Evolutionary conservation across 2,329 filamentous ascomycete genomes (phyloP).

Genomic region (Dothistroma pini): DNA sequence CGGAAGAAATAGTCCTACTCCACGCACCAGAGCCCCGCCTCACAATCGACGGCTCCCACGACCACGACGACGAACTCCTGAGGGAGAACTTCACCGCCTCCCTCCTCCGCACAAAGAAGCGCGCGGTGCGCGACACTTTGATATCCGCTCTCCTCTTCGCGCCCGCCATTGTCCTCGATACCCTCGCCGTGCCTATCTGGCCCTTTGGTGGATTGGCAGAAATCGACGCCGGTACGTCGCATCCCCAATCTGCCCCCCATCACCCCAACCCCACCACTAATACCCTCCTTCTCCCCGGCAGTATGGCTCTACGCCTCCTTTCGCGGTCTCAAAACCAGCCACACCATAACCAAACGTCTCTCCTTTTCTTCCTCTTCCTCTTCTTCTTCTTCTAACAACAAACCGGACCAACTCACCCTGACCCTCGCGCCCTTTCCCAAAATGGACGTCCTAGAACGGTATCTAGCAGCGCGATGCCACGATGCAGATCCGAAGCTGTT

Average conservation of each 20-base stretch:
- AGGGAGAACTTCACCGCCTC: constrained; percentile 42
- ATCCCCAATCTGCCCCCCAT: background rate
- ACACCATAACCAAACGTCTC: constrained; percentile 40
- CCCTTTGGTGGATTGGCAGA: constrained; percentile 39
- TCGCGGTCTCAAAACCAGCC: constrained; percentile 42
- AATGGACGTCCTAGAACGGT: constrained; percentile 38
- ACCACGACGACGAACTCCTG: constrained; percentile 26
- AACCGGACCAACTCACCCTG: constrained; percentile 36
- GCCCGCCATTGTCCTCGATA: constrained; percentile 35
- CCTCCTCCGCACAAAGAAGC: constrained; percentile 41
- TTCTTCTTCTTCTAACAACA: constrained; percentile 16
- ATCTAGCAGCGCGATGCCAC: constrained; percentile 41
- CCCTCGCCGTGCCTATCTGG: constrained; percentile 36
- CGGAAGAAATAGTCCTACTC: constrained; percentile 42
- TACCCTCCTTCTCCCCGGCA: constrained; percentile 7
- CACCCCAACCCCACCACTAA: constrained; percentile 24
- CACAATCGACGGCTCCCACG: constrained; percentile 24
- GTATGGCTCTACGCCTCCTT: constrained; percentile 39
- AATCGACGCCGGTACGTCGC: constrained; percentile 28
- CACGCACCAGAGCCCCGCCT: constrained; percentile 33
- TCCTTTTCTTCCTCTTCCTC: constrained; percentile 4
- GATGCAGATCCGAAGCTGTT: constrained; percentile 38
- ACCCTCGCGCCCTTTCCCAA: constrained; percentile 37
- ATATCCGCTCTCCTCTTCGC: constrained; percentile 44
- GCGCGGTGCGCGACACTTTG: constrained; percentile 42